Base-by-base conservation (phyloP, 1,139 yeast genomes). In the Pichia sp. region DNA sequence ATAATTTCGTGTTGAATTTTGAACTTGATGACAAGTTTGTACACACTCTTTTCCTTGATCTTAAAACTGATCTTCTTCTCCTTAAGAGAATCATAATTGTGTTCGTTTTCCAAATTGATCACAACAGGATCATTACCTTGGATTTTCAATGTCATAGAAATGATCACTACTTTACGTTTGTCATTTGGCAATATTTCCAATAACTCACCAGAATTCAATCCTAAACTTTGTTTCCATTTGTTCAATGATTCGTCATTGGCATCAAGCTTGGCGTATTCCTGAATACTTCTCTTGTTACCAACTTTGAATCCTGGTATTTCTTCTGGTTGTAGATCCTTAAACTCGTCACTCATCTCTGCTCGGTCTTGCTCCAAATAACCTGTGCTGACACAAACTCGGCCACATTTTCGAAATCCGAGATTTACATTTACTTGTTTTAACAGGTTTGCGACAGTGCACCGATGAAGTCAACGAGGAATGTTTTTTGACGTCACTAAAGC, bases 221-320 rank as follows among this genome's bases (percentile, higher is more conserved):
- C 97, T 37, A 90, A 70, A 1, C 95, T 84, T 47, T 82, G 87
- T 66, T 90, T 90, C 97, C 97, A 90, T 64, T 85, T 86, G 52
- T 85, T 86, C 54, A 90, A 71, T 38, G 95, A 83, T 64, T 86
- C 96, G 61, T 88, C 97, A 55, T 87, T 86, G 6, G 94, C 94
- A 61, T 88, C 97, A 55, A 88, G 65, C 50, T 80, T 75, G 50
- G 85, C 77, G 65, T 88, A 88, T 62, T 88, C 96, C 43, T 78
- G 90, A 46, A 88, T 74, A 34, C 95, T 85, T 62, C 87, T 87
- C 70, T 87, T 87, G 52, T 83, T 92, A 4, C 85, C 77, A 28
- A 87, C 92, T 52, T 77, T 79, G 71, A 86, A 88, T 10, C 82
- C 83, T 53, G 77, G 79, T 38, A 72, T 75, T 49, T 72, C 68